Evolutionary conservation across 129 eudicot species (phyloP).

Genomic region (Glebionis coronaria): DNA sequence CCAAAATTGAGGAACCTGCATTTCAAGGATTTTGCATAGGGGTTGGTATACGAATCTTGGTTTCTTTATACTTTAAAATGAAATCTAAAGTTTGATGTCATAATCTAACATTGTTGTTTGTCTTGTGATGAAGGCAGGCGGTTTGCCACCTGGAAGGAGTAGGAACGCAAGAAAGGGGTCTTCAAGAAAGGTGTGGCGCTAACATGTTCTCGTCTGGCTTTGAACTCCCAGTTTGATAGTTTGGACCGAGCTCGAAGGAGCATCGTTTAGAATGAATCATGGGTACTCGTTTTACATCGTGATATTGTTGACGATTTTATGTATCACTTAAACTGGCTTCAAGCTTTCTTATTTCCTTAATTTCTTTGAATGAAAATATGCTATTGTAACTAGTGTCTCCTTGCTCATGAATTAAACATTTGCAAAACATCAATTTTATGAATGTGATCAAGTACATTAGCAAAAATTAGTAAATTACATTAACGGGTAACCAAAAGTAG

Average conservation of each 20-base stretch:
- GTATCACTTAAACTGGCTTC: slow-evolving; percentile 6
- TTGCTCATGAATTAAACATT: too few species aligned
- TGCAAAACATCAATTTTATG: too few species aligned
- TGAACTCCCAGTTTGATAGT: not conserved
- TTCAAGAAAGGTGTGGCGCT: slow-evolving; percentile 35
- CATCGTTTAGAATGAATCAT: not conserved
- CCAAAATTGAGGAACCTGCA: slow-evolving; percentile 23
- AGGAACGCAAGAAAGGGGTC: slow-evolving; percentile 31
- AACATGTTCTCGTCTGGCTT: not conserved
- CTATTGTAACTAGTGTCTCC: too few species aligned
- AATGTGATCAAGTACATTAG: too few species aligned
- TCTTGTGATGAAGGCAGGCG: slow-evolving; percentile 40
- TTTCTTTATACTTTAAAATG: not conserved
- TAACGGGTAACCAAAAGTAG: too few species aligned
- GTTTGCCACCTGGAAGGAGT: slow-evolving; percentile 27
- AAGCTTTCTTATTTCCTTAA: not conserved
- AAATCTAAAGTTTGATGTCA: slow-evolving; percentile 12
- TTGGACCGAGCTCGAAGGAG: slow-evolving; percentile 11
- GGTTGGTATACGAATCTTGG: slow-evolving; percentile 38
- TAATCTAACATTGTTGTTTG: slow-evolving; percentile 18
- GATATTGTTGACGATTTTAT: slow-evolving; percentile 8
- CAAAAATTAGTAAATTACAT: too few species aligned
- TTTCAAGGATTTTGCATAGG: slow-evolving; percentile 55
- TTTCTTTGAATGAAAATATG: slow-evolving; percentile 7
- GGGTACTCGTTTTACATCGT: not conserved